Evolutionary conservation across 2,329 filamentous ascomycete genomes (phyloP).

Genomic region (Immersiporthe knoxdaviesiana): DNA sequence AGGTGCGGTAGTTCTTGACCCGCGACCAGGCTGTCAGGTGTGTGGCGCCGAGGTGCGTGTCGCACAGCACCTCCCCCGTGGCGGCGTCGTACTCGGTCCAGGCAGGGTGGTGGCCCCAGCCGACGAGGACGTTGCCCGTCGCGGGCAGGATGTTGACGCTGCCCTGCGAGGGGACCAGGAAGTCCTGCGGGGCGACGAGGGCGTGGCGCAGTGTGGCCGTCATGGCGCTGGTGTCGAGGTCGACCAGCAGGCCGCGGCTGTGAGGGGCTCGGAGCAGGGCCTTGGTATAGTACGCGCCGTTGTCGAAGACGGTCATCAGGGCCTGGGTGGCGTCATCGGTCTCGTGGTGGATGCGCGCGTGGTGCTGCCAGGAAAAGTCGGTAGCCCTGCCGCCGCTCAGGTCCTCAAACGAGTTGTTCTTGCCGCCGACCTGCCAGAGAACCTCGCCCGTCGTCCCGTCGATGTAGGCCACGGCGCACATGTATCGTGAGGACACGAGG

Average conservation of each 20-base stretch:
- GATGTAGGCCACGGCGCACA: slow-evolving; percentile 38
- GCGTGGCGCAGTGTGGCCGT: slow-evolving; percentile 7
- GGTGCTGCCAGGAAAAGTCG: slow-evolving; percentile 45
- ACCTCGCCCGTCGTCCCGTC: slow-evolving; percentile 38
- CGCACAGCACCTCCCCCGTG: slow-evolving; percentile 13
- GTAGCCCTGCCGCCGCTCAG: slow-evolving; percentile 40
- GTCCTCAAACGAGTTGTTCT: slow-evolving; percentile 42
- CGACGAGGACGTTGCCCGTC: slow-evolving; percentile 12
- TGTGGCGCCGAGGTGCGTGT: slow-evolving; percentile 3
- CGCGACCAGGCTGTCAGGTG: background rate
- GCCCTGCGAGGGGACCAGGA: slow-evolving; percentile 14
- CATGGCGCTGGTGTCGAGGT: slow-evolving; percentile 10
- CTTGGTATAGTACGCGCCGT: slow-evolving; percentile 32
- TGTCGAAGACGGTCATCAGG: slow-evolving; percentile 45
- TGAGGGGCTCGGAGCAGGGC: background rate
- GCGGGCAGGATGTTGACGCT: slow-evolving; percentile 8
- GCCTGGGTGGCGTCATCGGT: slow-evolving; percentile 34
- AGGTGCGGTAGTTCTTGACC: slow-evolving; percentile 17
- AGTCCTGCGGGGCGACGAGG: slow-evolving; percentile 4
- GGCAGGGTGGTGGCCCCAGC: slow-evolving; percentile 17
- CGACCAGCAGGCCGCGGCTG: slow-evolving; percentile 19
- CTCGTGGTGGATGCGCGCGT: slow-evolving; percentile 41
- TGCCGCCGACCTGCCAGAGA: slow-evolving; percentile 44
- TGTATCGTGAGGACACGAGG: slow-evolving; percentile 42
- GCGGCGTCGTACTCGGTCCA: slow-evolving; percentile 11